Percentiles rank a stretch among this genome's conserved stretches.
Evolutionary conservation across 805 yeast genomes (phyloP).

Genomic region (Teunomyces panamensis): DNA sequence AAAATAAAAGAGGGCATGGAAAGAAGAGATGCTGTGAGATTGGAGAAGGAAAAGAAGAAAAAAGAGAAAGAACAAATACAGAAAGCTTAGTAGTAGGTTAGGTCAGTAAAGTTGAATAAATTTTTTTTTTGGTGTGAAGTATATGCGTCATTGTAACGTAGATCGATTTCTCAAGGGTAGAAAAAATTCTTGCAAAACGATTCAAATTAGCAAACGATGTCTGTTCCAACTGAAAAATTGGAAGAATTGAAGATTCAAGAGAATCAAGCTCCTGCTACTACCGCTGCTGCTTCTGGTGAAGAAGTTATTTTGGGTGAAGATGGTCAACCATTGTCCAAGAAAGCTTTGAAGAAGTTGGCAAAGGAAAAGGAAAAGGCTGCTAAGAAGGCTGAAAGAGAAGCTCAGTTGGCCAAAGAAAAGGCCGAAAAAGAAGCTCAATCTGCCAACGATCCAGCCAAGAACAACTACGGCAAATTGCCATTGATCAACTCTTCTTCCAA

Average conservation of each 20-base stretch:
- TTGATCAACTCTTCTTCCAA: slow-evolving; percentile 73
- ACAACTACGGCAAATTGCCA: slow-evolving; percentile 85
- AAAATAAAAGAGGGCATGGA: slow-evolving; percentile 52
- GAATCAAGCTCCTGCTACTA: slow-evolving; percentile 6
- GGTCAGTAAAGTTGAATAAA: neutral
- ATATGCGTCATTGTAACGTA: neutral
- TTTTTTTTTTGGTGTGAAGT: neutral
- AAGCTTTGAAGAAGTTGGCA: slow-evolving; percentile 91
- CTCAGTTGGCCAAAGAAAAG: slow-evolving; percentile 79
- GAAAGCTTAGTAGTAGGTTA: neutral
- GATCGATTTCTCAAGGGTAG: neutral
- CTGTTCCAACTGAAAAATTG: slow-evolving; percentile 24
- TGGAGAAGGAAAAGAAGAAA: slow-evolving; percentile 27
- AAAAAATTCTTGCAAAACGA: slow-evolving; percentile 1
- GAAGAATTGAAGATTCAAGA: slow-evolving; percentile 21
- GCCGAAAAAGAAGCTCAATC: slow-evolving; percentile 69
- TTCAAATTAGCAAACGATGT: slow-evolving; percentile 13
- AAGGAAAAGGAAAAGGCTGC: slow-evolving; percentile 89
- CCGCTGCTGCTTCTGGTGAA: slow-evolving; percentile 17
- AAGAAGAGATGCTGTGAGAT: slow-evolving; percentile 24
- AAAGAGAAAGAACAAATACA: neutral
- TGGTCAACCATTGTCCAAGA: slow-evolving; percentile 87
- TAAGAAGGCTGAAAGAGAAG: slow-evolving; percentile 92
- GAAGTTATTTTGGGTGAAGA: slow-evolving; percentile 54
- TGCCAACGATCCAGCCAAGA: slow-evolving; percentile 84